Base-by-base conservation (phyloP, 2,329 filamentous ascomycete species). In the Chaetothyriales sp. region DNA sequence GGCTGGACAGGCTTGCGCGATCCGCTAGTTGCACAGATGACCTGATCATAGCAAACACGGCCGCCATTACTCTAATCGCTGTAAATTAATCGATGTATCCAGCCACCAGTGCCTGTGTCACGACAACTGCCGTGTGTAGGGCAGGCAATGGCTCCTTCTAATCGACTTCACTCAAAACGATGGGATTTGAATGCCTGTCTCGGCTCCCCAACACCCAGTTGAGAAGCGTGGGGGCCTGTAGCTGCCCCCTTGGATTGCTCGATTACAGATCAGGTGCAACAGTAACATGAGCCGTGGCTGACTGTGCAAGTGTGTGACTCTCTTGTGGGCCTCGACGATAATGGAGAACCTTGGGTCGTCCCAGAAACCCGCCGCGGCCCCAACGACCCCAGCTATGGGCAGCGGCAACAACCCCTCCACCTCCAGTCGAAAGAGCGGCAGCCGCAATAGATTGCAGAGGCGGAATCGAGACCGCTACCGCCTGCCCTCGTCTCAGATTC, bases 401-500 rank as follows among this genome's bases (percentile, higher is more conserved):
- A 54, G 13, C 51, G 29, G 47, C 46, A 51, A 56, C n/a, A 48
- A 47, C 43, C 46, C 53, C 9, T 33, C 55, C 44, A 55, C 50
- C 29, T 15, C 33, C 33, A 5, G 33, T 43, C 47, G 70, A 61
- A 67, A 68, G 63, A 66, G 69, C 54, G 63, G 66, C 47, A 63
- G 66, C 29, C 69, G 67, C 49, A 40, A 40, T 15, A 69, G 68
- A 61, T 61, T 73, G 60, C 69, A 63, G 55, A 72, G 69, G 63
- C 69, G 64, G 57, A 66, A 63, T 40, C 22, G 46, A 29, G 68
- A 67, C 48, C 33, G 33, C 18, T 67, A 66, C 56, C 68, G 68
- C 51, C 62, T 68, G 40, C 68, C 70, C 37, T 75, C 76, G 53
- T 69, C 72, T 59, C 70, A 76, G 52, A 70, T 81, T 18, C 79